Evolutionary conservation across 352 stramenopile genomes (phyloP), one percentile per base, ranked within the genome.

Genomic region (Phytophthora cactorum): DNA sequence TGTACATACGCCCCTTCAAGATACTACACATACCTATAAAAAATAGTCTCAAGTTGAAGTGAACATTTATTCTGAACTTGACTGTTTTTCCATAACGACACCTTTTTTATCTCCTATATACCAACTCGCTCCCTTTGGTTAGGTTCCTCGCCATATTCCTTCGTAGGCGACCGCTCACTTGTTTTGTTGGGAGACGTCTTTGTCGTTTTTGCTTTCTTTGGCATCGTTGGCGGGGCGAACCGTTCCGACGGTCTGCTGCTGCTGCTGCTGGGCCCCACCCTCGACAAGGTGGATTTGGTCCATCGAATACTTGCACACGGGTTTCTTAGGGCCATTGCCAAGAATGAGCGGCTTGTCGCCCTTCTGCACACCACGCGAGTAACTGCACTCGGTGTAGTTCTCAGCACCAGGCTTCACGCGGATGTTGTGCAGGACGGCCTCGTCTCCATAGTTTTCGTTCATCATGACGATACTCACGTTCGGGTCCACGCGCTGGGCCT

Each of bases 391-490:
- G 17, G 68, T 75, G 52, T 65, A 72, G 32, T 54, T 64, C 32
- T 62, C 46, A 0, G 46, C 54, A 4, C 53, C 49, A 0, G 62
- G 51, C 15, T 75, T 73, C 17, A 80, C 63, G 46, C 63, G 73
- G 36, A 87, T 73, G 50, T 84, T 75, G 53, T 62, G 70, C 27
- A 82, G 46, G 7, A 63, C 66, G 22, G 74, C 74, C 46, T 78
- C 47, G 53, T 86, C 77, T 0, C 43, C 51, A 51, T 44, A 77
- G 63, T 86, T 83, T 29, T 67, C 53, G 63, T 83, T 83, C 59
- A 86, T 73, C 41, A 78, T 83, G 22, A 86, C 78, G 32, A 84
- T 70, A 46, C 63, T 75, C 15, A 77, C 63, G 58, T 82, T 80
- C 29, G 70, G 70, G 55, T 75, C 66, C 36, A 77, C 70, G 9